Conservation (phyloP, 2,329 filamentous ascomycete species). For the Botryosphaeria dothidea region DNA sequence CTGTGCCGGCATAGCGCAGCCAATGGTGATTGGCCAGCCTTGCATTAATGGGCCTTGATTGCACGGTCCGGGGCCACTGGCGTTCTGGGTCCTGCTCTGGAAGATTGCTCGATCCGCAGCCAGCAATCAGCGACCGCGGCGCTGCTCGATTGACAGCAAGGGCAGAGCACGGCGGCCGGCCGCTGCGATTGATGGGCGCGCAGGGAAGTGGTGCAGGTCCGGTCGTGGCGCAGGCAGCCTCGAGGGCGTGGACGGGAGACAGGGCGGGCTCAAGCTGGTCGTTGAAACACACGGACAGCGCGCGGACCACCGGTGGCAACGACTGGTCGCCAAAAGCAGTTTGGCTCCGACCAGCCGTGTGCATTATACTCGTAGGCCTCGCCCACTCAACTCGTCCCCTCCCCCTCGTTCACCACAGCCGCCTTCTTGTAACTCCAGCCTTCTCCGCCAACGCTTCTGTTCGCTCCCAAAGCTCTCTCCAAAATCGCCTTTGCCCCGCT, state of each 20-base stretch:
- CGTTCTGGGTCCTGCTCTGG: slow-evolving; percentile 2
- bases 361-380: background rate
- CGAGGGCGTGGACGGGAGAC: background rate
- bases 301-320: too few relatives aligned
- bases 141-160: too few relatives aligned
- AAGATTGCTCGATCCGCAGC: slow-evolving; percentile 8
- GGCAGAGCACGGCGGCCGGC: background rate
- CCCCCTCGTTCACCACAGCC: slow-evolving; percentile 7
- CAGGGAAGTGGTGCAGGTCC: too few relatives aligned
- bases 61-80: too few relatives aligned
- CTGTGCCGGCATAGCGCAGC: background rate
- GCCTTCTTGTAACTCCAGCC: slow-evolving; percentile 14
- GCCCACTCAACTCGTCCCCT: background rate
- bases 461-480: background rate
- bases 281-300: background rate
- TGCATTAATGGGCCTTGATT: too few relatives aligned
- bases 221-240: slow-evolving; percentile 8
- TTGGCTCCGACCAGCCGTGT: background rate
- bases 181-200: too few relatives aligned
- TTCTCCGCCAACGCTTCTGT: background rate
- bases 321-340: too few relatives aligned
- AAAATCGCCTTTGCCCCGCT: background rate
- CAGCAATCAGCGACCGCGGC: too few relatives aligned
- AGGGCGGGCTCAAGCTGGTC: background rate
- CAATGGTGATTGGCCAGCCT: slow-evolving; percentile 3